Evolutionary conservation across 192 early-diverging fungal species (phyloP).

Genomic region (Martensiomyces pterosporus): DNA sequence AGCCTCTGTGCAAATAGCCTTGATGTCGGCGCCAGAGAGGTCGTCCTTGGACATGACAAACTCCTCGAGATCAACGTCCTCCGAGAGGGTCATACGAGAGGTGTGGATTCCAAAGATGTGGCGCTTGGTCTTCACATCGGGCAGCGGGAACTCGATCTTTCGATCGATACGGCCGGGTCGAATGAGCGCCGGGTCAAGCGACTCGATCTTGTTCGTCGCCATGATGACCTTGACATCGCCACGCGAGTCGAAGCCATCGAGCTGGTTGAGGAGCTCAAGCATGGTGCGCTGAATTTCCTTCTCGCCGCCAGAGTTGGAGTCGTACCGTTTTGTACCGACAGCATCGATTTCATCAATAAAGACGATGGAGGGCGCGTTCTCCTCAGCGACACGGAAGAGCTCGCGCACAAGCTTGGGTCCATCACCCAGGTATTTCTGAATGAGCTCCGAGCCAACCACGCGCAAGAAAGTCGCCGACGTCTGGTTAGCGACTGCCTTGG

Average conservation of each 20-base stretch:
- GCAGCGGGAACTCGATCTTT: conserved; percentile 99
- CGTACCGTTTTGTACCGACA: conserved; percentile 95
- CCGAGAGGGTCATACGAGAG: conserved; percentile 87
- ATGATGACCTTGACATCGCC: conserved; percentile 99
- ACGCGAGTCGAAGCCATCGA: conserved; percentile 95
- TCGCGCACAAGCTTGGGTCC: conserved; percentile 98
- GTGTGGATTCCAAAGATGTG: conserved; percentile 97
- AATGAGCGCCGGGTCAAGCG: conserved; percentile 95
- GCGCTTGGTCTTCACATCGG: conserved; percentile 95
- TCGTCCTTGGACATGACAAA: conserved; percentile 99
- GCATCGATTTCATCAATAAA: conserved; percentile 99
- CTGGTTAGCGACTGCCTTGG: conserved; percentile 97
- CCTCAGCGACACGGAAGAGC: conserved; percentile 93
- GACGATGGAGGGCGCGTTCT: conserved; percentile 95
- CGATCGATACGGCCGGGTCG: conserved; percentile 96
- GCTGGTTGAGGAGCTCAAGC: conserved; percentile 95
- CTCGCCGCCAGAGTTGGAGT: conserved; percentile 91
- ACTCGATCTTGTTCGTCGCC: conserved; percentile 98
- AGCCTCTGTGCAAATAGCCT: conserved; percentile 99
- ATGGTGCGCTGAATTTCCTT: conserved; percentile 97
- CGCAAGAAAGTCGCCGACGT: conserved; percentile 97
- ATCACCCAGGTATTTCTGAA: conserved; percentile 99
- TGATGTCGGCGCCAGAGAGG: conserved; percentile 96
- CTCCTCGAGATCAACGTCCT: conserved; percentile 97
- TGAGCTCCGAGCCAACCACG: conserved; percentile 94